Conservation (phyloP, 2,329 filamentous ascomycete genomes). For the Chalaropsis ovoidea region DNA sequence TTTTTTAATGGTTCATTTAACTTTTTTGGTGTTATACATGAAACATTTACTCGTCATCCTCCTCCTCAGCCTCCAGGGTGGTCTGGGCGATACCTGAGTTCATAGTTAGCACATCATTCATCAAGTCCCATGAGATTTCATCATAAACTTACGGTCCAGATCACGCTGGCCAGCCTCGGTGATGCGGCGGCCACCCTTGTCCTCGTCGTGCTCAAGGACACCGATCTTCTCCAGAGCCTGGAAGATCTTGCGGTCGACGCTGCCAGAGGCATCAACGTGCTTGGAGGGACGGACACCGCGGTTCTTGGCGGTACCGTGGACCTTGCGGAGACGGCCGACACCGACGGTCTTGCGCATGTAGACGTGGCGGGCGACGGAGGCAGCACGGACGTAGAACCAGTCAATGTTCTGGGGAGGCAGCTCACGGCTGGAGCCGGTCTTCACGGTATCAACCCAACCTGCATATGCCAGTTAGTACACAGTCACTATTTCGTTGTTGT, state of each 20-base stretch:
- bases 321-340: constrained; percentile 94
- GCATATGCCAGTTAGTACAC: constrained; percentile 16
- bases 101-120: constrained; percentile 17
- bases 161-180: constrained; percentile 97
- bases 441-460: constrained; percentile 99
- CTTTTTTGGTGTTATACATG: constrained; percentile 22
- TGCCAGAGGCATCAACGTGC: constrained; percentile 91
- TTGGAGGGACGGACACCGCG: constrained; percentile 81
- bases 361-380: constrained; percentile 92
- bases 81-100: constrained; percentile 63
- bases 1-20: constrained; percentile 22
- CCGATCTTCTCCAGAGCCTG: constrained; percentile 99
- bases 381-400: constrained; percentile 90
- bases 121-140: too few species aligned
- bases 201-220: constrained; percentile 93
- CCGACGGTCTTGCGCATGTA: constrained; percentile 99
- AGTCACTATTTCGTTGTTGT: not conserved
- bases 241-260: constrained; percentile 93
- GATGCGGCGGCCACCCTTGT: constrained; percentile 96
- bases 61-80: constrained; percentile 61
- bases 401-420: constrained; percentile 96
- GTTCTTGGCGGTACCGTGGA: constrained; percentile 95
- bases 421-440: constrained; percentile 94
- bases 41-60: constrained; percentile 53
- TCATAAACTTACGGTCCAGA: constrained; percentile 62